A percentile compares a stretch with the other conserved stretches of the same genome.
phyloP scores from a whole-genome alignment of 2,329 filamentous ascomycete genomes.

The Diaporthe capsici region DNA sequence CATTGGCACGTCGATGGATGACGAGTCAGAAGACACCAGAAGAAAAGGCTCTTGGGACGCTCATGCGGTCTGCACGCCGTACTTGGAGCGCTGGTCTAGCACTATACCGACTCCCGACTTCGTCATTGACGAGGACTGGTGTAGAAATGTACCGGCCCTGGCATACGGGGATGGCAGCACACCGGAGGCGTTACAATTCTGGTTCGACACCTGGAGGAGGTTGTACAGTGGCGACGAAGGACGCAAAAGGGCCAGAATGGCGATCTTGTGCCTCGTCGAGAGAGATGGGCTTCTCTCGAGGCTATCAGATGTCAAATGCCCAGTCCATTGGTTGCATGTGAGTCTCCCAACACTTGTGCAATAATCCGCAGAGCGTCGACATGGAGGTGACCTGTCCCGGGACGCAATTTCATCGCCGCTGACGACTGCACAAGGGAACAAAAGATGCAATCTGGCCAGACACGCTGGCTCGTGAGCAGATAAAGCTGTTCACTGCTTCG shows the following conservation, averaged over 20 bases:
- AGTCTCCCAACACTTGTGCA: background rate
- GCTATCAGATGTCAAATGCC: constrained; percentile 63
- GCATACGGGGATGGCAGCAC: constrained; percentile 59
- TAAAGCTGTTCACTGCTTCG: constrained; percentile 63
- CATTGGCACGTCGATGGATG: constrained; percentile 68
- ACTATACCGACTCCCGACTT: constrained; percentile 57
- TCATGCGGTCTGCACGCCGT: constrained; percentile 56
- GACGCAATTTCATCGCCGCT: background rate
- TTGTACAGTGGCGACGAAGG: constrained; percentile 66
- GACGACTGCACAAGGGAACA: constrained; percentile 57
- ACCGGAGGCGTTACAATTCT: constrained; percentile 57
- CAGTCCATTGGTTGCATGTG: constrained; percentile 67
- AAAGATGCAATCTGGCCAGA: constrained; percentile 60
- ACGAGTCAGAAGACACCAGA: constrained; percentile 62
- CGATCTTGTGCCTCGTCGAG: constrained; percentile 59
- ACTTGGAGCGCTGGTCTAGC: constrained; percentile 59
- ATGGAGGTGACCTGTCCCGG: background rate
- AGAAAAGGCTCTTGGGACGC: constrained; percentile 66
- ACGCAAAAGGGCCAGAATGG: constrained; percentile 61
- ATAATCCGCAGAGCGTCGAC: background rate
- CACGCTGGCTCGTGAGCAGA: constrained; percentile 60
- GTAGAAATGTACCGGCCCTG: constrained; percentile 58
- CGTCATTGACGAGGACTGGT: constrained; percentile 61
- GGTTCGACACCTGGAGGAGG: constrained; percentile 59
- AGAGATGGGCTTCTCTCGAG: constrained; percentile 63